Evolutionary conservation across 2,329 filamentous ascomycete species (phyloP).

Genomic region (Hymenoscyphus repandus): DNA sequence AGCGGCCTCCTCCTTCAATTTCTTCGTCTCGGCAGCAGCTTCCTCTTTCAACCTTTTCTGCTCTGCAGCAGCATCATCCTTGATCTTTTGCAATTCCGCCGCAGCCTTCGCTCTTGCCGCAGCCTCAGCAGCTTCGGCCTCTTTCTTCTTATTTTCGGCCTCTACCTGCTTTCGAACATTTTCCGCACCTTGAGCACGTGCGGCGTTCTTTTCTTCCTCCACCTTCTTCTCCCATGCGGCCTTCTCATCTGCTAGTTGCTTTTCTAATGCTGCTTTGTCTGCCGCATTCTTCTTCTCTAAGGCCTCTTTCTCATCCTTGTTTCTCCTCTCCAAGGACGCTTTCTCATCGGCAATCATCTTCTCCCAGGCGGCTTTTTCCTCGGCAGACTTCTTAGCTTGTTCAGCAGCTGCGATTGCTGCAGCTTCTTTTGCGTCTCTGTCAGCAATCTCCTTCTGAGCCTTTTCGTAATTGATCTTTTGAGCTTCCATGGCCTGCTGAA

Average conservation of each 20-base stretch:
- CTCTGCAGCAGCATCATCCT: conserved; percentile 7
- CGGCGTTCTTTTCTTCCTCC: conserved; percentile 12
- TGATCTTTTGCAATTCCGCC: conserved; percentile 6
- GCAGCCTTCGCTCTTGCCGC: conserved; percentile 3
- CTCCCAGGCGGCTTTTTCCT: conserved; percentile 35
- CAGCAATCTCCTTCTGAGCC: conserved; percentile 33
- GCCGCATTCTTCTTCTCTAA: conserved; percentile 38
- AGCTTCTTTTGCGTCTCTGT: conserved; percentile 40
- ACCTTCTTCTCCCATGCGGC: conserved; percentile 11
- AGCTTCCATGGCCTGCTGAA: conserved; percentile 47
- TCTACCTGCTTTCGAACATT: conserved; percentile 11
- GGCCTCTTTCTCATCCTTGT: conserved; percentile 9
- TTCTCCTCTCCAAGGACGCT: conserved; percentile 3
- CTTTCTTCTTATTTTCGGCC: conserved; percentile 10
- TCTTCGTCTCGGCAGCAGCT: conserved; percentile 11
- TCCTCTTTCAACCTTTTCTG: conserved; percentile 10
- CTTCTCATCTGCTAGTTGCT: conserved; percentile 10
- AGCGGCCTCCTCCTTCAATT: conserved; percentile 9
- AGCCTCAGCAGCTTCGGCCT: conserved; percentile 7
- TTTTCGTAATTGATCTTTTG: conserved; percentile 41
- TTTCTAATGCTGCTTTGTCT: conserved; percentile 7
- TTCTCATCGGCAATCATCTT: conserved; percentile 29
- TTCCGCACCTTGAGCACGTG: conserved; percentile 11
- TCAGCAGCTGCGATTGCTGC: conserved; percentile 33
- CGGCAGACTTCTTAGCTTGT: conserved; percentile 35